A percentile compares a stretch with the other conserved stretches of the same genome.
phyloP scores from a whole-genome alignment of 2,329 filamentous ascomycete species.

The Laburnicola sp. region DNA sequence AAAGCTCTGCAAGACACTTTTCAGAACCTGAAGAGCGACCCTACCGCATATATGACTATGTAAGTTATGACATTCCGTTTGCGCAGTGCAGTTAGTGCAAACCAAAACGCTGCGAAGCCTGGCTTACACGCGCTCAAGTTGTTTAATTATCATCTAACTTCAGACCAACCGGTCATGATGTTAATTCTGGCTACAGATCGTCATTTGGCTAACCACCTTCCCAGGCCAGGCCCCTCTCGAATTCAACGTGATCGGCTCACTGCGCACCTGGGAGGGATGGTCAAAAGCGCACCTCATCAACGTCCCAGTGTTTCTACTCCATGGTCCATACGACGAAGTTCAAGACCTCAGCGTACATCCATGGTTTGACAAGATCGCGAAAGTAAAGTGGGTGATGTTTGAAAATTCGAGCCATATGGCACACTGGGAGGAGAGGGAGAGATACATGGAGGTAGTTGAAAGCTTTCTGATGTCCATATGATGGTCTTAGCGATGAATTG shows the following conservation, averaged over 20 bases:
- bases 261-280: constrained; percentile 44
- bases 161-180: constrained; percentile 34
- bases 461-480: constrained; percentile 2
- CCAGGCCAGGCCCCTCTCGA: constrained; percentile 28
- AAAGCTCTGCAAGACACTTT: constrained; percentile 29
- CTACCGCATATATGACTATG: constrained; percentile 45
- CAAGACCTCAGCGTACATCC: background rate
- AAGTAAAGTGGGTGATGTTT: constrained; percentile 15
- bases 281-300: constrained; percentile 24
- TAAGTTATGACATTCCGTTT: constrained; percentile 7
- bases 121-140: background rate
- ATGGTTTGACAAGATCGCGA: background rate
- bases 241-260: constrained; percentile 44
- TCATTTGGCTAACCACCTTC: too few relatives aligned
- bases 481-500: too few relatives aligned
- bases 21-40: constrained; percentile 34
- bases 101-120: background rate
- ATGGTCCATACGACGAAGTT: constrained; percentile 48
- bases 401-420: constrained; percentile 13
- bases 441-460: constrained; percentile 15
- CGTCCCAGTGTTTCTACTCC: constrained; percentile 47
- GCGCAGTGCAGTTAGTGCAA: too few relatives aligned
- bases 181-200: too few relatives aligned
- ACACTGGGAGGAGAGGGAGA: constrained; percentile 11
- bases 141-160: background rate